Conservation (phyloP, 2,329 filamentous ascomycete genomes). For the Didymella segeticola region DNA sequence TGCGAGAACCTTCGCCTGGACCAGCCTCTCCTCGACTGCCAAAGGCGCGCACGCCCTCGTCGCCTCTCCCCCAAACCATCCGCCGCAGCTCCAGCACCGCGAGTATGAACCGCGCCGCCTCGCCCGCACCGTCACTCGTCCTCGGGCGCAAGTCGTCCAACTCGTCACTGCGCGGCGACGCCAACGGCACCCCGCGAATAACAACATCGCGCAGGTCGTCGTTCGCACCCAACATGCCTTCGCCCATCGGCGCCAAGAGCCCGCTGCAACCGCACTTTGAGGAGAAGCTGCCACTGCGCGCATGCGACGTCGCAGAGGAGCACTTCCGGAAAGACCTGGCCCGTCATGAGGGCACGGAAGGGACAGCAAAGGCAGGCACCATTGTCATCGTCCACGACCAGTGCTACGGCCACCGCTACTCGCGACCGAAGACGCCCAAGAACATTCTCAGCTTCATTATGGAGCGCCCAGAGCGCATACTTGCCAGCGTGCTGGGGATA, state of each 20-base stretch:
- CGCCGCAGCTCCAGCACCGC: conserved; percentile 53
- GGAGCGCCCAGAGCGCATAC: conserved; percentile 89
- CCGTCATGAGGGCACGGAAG: conserved; percentile 60
- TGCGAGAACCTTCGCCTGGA: conserved; percentile 39
- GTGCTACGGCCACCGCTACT: conserved; percentile 93
- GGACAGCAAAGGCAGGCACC: conserved; percentile 61
- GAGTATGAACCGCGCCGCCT: conserved; percentile 49
- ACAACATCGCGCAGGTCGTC: conserved; percentile 53
- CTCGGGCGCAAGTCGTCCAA: conserved; percentile 53
- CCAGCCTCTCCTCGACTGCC: conserved; percentile 32
- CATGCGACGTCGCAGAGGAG: conserved; percentile 67
- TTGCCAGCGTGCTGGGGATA: conserved; percentile 81
- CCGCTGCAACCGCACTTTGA: conserved; percentile 48
- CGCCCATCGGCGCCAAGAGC: conserved; percentile 50
- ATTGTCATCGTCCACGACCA: conserved; percentile 89
- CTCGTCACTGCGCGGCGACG: conserved; percentile 52
- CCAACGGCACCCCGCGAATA: conserved; percentile 44
- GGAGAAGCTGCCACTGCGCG: conserved; percentile 55
- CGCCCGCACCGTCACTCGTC: conserved; percentile 49
- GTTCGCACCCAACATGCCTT: conserved; percentile 50
- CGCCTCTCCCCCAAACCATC: conserved; percentile 42
- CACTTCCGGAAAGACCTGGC: conserved; percentile 75
- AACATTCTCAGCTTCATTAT: conserved; percentile 80
- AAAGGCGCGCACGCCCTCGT: conserved; percentile 33
- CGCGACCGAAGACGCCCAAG: conserved; percentile 78